phyloP scores from a whole-genome alignment of 495 filamentous ascomycete genomes.

The Neurospora intermedia region DNA sequence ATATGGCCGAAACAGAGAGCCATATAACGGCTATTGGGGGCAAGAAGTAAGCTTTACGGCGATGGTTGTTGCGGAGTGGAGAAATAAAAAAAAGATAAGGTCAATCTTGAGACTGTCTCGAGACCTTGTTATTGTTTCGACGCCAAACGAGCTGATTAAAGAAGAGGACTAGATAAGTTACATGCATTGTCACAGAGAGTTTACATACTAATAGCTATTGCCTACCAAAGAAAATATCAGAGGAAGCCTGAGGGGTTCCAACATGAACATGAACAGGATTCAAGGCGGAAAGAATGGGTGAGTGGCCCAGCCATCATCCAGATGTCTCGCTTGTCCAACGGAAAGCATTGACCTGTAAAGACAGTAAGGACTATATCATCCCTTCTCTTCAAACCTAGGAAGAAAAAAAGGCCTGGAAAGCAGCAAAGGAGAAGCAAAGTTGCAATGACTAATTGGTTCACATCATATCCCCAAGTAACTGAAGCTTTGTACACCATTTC shows the following conservation, averaged over 20 bases:
- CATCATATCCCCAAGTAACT: not conserved
- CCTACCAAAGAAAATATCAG: not conserved
- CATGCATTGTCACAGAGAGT: not conserved
- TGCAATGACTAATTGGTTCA: not conserved
- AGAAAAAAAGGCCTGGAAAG: not conserved
- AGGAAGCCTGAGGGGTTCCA: not conserved
- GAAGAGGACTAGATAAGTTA: not conserved
- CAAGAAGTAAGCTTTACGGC: no score
- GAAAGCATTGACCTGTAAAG: not conserved
- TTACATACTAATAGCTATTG: not conserved
- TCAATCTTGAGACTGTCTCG: not conserved
- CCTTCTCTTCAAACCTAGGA: not conserved
- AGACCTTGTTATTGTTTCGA: not conserved
- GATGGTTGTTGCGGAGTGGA: no score
- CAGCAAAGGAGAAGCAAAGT: not conserved
- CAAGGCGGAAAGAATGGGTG: no score
- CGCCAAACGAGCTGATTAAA: not conserved
- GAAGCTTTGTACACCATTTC: not conserved
- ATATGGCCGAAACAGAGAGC: no score
- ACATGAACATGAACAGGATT: not conserved
- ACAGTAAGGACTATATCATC: not conserved
- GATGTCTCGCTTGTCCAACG: not conserved
- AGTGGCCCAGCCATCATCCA: not conserved
- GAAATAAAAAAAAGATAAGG: no score
- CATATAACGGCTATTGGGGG: no score